Percentiles rank a stretch among this genome's conserved stretches.
These are phyloP conservation scores for Cystobasidium onofrii DNA, from an alignment of 768 basidiomycete species.

Conservation along the genomic window DNA sequence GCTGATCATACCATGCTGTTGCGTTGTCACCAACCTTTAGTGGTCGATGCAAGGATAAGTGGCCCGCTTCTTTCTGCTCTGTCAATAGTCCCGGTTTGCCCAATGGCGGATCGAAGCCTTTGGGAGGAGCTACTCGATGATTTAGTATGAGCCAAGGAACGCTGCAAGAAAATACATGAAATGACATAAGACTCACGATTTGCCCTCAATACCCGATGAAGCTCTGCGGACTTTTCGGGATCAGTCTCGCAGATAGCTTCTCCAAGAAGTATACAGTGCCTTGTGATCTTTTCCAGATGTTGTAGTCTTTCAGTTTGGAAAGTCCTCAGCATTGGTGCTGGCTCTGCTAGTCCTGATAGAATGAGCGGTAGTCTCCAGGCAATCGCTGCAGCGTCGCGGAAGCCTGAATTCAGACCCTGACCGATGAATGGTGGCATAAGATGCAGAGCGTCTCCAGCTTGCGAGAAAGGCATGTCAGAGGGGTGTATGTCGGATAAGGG, in stretches of 20 bases:
- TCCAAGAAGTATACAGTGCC: slow-evolving; percentile 6
- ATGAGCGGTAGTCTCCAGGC: slow-evolving; percentile 9
- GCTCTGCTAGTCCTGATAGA: not conserved
- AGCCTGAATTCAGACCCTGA: slow-evolving; percentile 12
- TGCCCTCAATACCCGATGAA: not conserved
- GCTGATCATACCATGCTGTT: not conserved
- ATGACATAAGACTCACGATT: not conserved
- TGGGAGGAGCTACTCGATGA: not conserved
- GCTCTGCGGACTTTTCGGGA: not conserved
- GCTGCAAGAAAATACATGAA: not conserved
- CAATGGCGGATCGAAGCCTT: slow-evolving; percentile 11
- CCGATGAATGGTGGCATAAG: slow-evolving; percentile 20
- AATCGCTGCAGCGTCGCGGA: slow-evolving; percentile 8
- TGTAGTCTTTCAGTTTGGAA: slow-evolving; percentile 2
- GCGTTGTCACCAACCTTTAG: not conserved
- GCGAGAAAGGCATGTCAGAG: not conserved
- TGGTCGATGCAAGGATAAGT: not conserved
- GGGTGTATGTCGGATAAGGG: too few relatives aligned
- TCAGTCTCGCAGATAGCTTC: slow-evolving; percentile 23
- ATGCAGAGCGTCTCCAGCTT: slow-evolving; percentile 11
- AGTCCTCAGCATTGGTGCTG: not conserved
- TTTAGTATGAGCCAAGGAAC: not conserved
- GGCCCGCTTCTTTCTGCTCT: not conserved
- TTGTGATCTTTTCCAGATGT: slow-evolving; percentile 4
- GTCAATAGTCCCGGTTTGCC: not conserved